These are phyloP conservation scores for Pythium scleroteichum DNA, from an alignment of 352 stramenopile genomes.

Conservation along the genomic window DNA sequence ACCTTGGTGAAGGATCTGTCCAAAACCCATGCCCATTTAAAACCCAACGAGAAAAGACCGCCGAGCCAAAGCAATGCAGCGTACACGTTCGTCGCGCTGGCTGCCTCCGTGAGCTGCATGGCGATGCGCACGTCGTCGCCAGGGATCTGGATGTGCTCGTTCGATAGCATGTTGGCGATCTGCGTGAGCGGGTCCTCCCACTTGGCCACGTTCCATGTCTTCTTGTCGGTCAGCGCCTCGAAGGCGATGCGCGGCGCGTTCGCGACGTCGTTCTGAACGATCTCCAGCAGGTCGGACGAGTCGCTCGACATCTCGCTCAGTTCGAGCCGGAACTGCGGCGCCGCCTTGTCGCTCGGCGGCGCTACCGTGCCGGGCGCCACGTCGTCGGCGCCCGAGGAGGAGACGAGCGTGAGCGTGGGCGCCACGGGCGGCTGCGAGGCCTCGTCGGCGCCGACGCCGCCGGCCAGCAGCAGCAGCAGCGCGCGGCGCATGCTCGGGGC, in stretches of 20 bases:
- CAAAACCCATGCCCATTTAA: no score
- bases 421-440: slow-evolving; percentile 10
- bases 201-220: slow-evolving; percentile 20
- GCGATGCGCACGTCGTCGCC: slow-evolving; percentile 14
- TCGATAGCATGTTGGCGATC: slow-evolving; percentile 26
- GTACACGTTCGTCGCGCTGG: slow-evolving; percentile 18
- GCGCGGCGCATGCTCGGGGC: not conserved
- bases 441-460: not conserved
- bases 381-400: not conserved
- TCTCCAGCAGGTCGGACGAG: slow-evolving; percentile 23
- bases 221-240: slow-evolving; percentile 24
- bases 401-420: not conserved
- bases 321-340: slow-evolving; percentile 12
- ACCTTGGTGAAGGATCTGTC: slow-evolving; percentile 19
- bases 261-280: slow-evolving; percentile 6
- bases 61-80: not conserved
- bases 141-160: slow-evolving; percentile 19
- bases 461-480: not conserved
- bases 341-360: not conserved
- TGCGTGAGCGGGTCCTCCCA: slow-evolving; percentile 30
- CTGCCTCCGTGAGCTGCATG: slow-evolving; percentile 18
- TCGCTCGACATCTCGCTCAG: slow-evolving; percentile 20
- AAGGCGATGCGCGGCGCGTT: slow-evolving; percentile 24
- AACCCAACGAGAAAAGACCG: not conserved
- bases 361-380: slow-evolving; percentile 1